Base-by-base conservation (phyloP, 164 flowering plant species). In the Magnolia kwangsiensis region DNA sequence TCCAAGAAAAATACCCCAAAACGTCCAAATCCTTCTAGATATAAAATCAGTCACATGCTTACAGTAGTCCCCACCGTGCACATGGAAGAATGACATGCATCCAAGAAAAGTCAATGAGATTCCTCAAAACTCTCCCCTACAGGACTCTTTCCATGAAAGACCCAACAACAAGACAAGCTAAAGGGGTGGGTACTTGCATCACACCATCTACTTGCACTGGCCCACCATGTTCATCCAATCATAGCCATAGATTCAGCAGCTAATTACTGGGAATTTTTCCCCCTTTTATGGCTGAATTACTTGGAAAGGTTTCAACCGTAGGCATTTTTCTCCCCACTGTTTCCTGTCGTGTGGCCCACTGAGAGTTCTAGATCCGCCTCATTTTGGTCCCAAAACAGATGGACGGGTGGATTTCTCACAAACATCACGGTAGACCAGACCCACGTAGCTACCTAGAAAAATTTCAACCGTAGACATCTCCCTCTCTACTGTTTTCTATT, bases 91-190 rank as follows among this genome's bases (percentile, higher is more conserved):
- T 66, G 11, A 23, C 27, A 20, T 66, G 16, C 29, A 23, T 13
- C 31, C 16, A 16, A 55, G 61, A 24, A 27, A 66, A 66, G 69
- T 66, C 69, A 66, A 24, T 66, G 69, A 66, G 69, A 66, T 66
- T 66, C 69, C 69, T 66, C 31, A 66, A 66, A 66, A 27, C 45
- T 24, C 69, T 66, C 19, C 1, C 69, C 69, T 1, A 66, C 69
- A 23, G 14, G 16, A 31, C 69, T 3, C 1, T 27, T 66, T 66
- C 69, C 14, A 66, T 66, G 69, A 24, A 66, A 66, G 69, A 27
- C 24, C 27, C 69, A 24, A 21, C 69, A 8, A 55, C 69, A 66
- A 21, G 27, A 23, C 29, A 21, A 66, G 29, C 29, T 9, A 23
- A 20, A 11, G 10, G 69, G 14, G 37, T 21, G 37, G 13, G 69